These are phyloP conservation scores for Takashimella koratensis DNA, from an alignment of 1,284 basidiomycete genomes.

Conservation along the genomic window DNA sequence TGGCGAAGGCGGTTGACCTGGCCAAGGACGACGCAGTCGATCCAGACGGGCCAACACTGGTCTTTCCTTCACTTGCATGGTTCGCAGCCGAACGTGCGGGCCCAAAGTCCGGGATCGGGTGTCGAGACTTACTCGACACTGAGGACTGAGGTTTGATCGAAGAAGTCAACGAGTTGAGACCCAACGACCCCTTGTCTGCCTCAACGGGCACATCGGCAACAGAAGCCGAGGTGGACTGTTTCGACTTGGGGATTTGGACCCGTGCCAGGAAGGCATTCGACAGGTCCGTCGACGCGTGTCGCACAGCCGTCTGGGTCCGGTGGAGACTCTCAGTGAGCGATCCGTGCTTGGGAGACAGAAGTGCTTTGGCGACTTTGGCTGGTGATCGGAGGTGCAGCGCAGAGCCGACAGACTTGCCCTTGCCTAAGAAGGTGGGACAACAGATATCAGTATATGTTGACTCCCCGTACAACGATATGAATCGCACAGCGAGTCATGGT, in stretches of 20 bases:
- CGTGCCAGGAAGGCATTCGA: slow-evolving; percentile 3
- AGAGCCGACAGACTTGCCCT: background rate
- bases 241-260: background rate
- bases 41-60: slow-evolving; percentile 11
- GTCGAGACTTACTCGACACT: background rate
- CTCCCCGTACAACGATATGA: no score
- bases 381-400: background rate
- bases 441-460: no score
- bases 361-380: background rate
- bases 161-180: background rate
- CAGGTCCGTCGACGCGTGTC: slow-evolving; percentile 14
- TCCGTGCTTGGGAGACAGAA: background rate
- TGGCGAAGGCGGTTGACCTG: background rate
- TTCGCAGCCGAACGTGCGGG: slow-evolving; percentile 2
- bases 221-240: no score
- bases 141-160: background rate
- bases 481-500: no score
- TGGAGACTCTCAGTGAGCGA: background rate
- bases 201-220: background rate
- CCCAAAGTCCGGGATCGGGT: slow-evolving; percentile 11
- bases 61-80: background rate
- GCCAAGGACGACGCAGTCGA: slow-evolving; percentile 9
- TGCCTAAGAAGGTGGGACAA: background rate
- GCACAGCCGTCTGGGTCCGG: slow-evolving; percentile 1
- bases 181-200: background rate